Evolutionary conservation across 345 rosid species (phyloP), one percentile per base, ranked within the genome.

Genomic region (Sisymbrium irio): DNA sequence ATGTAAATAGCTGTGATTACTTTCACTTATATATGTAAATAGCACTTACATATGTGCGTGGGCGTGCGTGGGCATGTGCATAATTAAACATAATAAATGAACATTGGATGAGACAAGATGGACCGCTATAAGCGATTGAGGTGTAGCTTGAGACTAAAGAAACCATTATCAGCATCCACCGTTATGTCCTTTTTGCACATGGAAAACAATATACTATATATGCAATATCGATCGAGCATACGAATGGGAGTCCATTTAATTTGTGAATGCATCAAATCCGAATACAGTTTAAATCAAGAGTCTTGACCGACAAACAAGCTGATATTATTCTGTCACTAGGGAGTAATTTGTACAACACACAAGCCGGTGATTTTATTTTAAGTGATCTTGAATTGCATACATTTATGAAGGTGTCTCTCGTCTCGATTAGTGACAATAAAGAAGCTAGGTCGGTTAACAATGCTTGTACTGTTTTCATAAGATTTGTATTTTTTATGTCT

Each of bases 41-140:
- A 73, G 27, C 28, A 40, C 2, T 28, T 1, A 22, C 50, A 50
- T 75, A 56, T 75, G 36, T 46, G 40, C 37, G 44, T 66, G 57
- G 13, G 73, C 58, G 56, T 75, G 73, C 58, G 56, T 75, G 79
- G 67, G 41, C 69, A 68, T 75, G 69, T 68, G 64, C 57, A 61
- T 50, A 19, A 18, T 51, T 27, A 15, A 32, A 20, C 7, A 35
- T 55, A 55, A 76, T 76, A 63, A 62, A 69, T 69, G 75, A 62
- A 18, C 7, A 27, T 25, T 27, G 53, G 45, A 55, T 33, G 70
- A 62, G 75, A 69, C 59, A 62, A 76, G 51, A 69, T 69, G 79
- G 79, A 76, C 79, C 75, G 44, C 65, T 68, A 28, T 11, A 68
- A 68, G 79, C 61, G 64, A 75, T 74, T 75, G 74, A 42, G 51